Base-by-base conservation (phyloP, 2,329 filamentous ascomycete genomes). In the Cercospora brassicicola region DNA sequence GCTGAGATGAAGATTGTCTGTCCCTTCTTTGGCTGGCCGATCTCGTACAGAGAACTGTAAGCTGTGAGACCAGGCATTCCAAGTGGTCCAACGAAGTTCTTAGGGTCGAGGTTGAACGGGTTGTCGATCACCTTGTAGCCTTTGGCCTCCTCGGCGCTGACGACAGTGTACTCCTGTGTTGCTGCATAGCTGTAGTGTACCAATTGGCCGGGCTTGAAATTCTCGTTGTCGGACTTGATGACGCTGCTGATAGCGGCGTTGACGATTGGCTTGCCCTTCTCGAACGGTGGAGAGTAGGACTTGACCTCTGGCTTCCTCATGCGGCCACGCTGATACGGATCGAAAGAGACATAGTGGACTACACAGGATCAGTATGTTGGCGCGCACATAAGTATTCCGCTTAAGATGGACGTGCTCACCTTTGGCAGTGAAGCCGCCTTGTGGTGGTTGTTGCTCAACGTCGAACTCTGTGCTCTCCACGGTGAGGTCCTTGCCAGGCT, bases 1-100 rank as follows among this genome's bases (percentile, higher is more conserved):
- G 91, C 90, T 67, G 88, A 91, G 73, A 96, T 85, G 79, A 94
- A 93, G 76, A 96, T 92, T 45, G 91, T 94, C 80, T 93, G 90
- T 53, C 90, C 90, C 80, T 90, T 88, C 82, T 91, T 88, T 26
- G 91, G 90, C 81, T 90, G 84, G 4, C 90, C 91, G 64, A 93
- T 91, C 71, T 89, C 89, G 79, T 92, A 91, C 73, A 93, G 87
- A 0, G 87, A 90, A 4, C 86, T 88, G 81, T 90, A 94, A 0
- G 91, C 91, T 0, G 91, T 93, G 73, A 93, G 79, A 56, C 91
- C 91, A 4, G 91, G 89, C 90, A 93, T 92, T 64, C 91, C 91
- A 3, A 96, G 84, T 1, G 90, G 84, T 45, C 92, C 92, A 23
- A 94, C 79, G 82, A 93, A 96, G 74, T 88, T 76, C 67, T 84